Evolutionary conservation across 2,329 filamentous ascomycete genomes (phyloP).

Genomic region (Venturia nashicola): DNA sequence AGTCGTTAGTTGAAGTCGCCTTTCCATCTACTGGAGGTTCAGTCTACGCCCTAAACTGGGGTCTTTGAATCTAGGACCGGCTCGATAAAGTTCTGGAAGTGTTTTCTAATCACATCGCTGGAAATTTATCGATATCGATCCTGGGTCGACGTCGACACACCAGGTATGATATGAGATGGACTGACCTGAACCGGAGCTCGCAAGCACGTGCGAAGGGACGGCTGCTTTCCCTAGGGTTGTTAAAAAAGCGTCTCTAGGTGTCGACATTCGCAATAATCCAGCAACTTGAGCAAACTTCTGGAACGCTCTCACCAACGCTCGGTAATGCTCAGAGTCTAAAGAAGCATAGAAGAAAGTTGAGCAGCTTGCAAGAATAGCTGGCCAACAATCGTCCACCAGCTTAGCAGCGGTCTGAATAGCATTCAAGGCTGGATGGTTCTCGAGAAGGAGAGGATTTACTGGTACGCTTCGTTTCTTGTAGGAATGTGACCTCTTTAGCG

Average conservation of each 20-base stretch:
- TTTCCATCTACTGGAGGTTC: too few species aligned
- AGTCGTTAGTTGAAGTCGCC: too few species aligned
- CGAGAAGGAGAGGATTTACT: conserved; percentile 67
- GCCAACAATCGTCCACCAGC: conserved; percentile 89
- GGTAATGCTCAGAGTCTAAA: conserved; percentile 87
- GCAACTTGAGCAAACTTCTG: conserved; percentile 94
- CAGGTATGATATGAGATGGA: too few species aligned
- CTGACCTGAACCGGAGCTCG: conserved; percentile 18
- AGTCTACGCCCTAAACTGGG: too few species aligned
- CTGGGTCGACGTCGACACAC: too few species aligned
- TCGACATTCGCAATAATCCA: conserved; percentile 70
- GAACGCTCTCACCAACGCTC: conserved; percentile 79
- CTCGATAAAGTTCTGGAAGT: too few species aligned
- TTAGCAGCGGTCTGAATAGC: conserved; percentile 67
- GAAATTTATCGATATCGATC: too few species aligned
- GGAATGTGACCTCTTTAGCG: conserved; percentile 50
- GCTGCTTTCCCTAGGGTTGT: conserved; percentile 90
- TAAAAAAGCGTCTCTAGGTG: conserved; percentile 85
- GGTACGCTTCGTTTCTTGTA: conserved; percentile 67
- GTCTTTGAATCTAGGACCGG: too few species aligned
- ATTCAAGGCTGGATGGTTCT: conserved; percentile 56
- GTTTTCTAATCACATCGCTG: too few species aligned
- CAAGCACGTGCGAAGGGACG: conserved; percentile 62
- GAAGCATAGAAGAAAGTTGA: conserved; percentile 91
- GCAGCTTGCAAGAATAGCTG: conserved; percentile 83